Base-by-base conservation (phyloP, 306 rosid genomes). In the Vigna radiata region DNA sequence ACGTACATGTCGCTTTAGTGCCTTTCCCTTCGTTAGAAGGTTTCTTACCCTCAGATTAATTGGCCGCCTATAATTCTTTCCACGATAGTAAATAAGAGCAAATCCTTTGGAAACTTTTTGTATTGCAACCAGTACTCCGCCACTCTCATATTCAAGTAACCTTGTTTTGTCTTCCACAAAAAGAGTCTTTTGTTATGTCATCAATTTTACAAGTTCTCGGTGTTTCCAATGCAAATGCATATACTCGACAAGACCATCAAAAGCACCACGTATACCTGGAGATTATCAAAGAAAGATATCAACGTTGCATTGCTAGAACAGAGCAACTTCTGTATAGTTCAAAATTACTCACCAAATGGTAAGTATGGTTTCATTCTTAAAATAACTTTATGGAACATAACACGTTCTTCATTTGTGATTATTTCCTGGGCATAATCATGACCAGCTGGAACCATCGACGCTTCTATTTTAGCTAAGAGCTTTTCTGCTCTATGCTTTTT, bases 161-260 rank as follows among this genome's bases (percentile, higher is more conserved):
- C 97, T 92, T 67, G 99, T 98, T 6, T 97, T 89, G 84, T 95
- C 98, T 88, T 95, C 99, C 48, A 95, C 93, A 67, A 92, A 95
- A 86, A 91, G 99, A 72, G 89, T 92, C 83, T 89, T 92, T 79
- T 95, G 99, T 73, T 95, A 92, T 75, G 97, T 76, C 64, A 95
- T 88, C 74, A 95, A 79, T 81, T 95, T 95, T 83, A 95, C 99
- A 33, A 95, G 96, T 68, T 95, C 99, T 78, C 99, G 87, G 77
- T 95, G 88, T 84, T 95, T 95, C 99, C 99, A 95, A 79, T 95
- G 98, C 86, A 92, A 87, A 84, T 95, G 99, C 99, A 95, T 95
- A 87, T 95, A 91, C 88, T 95, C 99, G 7, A 95, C 83, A 43
- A 95, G 98, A 76, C 99, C 99, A 69, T 91, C 98, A 76, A 95